Conservation (phyloP, 2,329 filamentous ascomycete genomes). For the Calcarisporium arbuscula region DNA sequence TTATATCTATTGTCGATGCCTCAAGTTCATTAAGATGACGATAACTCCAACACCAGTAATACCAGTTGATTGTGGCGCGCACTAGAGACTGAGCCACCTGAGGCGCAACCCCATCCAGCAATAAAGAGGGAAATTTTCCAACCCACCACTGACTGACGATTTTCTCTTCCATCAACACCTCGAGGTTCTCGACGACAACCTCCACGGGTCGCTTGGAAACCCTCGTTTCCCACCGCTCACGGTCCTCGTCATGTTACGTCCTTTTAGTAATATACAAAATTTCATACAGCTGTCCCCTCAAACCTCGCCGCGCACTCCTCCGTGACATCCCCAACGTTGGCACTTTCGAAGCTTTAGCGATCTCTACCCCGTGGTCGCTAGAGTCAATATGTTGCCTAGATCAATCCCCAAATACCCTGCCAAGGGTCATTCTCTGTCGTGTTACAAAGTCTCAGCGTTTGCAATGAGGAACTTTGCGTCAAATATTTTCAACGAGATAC, state of each 20-base stretch:
- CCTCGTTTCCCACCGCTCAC: background rate
- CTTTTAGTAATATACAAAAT: constrained; percentile 15
- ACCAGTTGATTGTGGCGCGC: too few species aligned
- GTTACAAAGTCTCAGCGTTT: constrained; percentile 76
- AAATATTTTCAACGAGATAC: constrained; percentile 70
- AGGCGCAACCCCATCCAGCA: too few species aligned
- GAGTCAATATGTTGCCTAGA: constrained; percentile 89
- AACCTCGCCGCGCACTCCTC: background rate
- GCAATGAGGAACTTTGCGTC: constrained; percentile 82
- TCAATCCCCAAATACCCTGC: constrained; percentile 68
- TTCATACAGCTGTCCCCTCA: constrained; percentile 6
- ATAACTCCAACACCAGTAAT: too few species aligned
- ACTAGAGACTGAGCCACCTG: too few species aligned
- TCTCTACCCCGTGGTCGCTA: constrained; percentile 56
- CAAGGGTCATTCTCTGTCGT: constrained; percentile 88
- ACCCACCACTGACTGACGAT: too few species aligned
- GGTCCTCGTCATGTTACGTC: background rate
- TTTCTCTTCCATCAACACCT: too few species aligned
- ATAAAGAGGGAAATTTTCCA: too few species aligned
- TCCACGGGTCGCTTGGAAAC: too few species aligned
- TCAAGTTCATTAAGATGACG: too few species aligned
- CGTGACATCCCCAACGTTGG: constrained; percentile 38
- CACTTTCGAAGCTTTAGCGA: constrained; percentile 92
- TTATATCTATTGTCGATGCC: too few species aligned
- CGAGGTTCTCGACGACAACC: too few species aligned